Evolutionary conservation across 23 red algal species (phyloP).

Genomic region (Gracilaria caudata): DNA sequence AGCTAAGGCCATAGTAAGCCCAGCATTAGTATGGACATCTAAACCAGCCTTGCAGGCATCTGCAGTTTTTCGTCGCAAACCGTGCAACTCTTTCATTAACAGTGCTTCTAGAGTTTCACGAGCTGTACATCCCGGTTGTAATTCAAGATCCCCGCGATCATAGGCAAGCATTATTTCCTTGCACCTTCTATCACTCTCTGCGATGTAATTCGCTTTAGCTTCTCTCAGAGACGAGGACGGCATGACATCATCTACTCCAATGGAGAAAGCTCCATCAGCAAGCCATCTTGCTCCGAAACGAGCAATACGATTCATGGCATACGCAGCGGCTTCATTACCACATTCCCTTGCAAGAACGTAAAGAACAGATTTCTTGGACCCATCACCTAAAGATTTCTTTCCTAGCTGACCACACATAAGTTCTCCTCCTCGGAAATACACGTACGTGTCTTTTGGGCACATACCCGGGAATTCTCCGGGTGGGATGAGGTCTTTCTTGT

Average conservation of each 20-base stretch:
- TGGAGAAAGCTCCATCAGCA: slow-evolving; percentile 85
- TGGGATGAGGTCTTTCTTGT: slow-evolving; percentile 45
- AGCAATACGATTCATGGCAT: slow-evolving; percentile 88
- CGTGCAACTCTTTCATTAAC: slow-evolving; percentile 76
- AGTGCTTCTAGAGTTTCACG: slow-evolving; percentile 93
- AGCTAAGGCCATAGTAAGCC: slow-evolving; percentile 92
- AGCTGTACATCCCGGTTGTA: slow-evolving; percentile 84
- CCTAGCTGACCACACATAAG: slow-evolving; percentile 92
- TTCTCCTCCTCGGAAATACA: slow-evolving; percentile 87
- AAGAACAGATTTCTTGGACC: slow-evolving; percentile 87
- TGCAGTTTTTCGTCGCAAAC: slow-evolving; percentile 85
- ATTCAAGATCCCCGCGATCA: slow-evolving; percentile 61
- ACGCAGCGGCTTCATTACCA: slow-evolving; percentile 75
- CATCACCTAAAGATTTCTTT: slow-evolving; percentile 84
- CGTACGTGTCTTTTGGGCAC: slow-evolving; percentile 82
- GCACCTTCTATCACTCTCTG: slow-evolving; percentile 62
- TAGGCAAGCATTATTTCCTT: slow-evolving; percentile 70
- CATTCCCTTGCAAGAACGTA: slow-evolving; percentile 84
- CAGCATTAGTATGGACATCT: slow-evolving; percentile 78
- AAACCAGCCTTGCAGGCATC: slow-evolving; percentile 66
- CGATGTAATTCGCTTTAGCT: slow-evolving; percentile 61
- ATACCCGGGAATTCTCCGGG: slow-evolving; percentile 47
- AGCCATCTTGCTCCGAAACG: slow-evolving; percentile 85
- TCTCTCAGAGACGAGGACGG: slow-evolving; percentile 58
- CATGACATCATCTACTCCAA: slow-evolving; percentile 95